Percentiles rank a stretch among this genome's conserved stretches.
These are phyloP conservation scores for Candida patagonica DNA, from an alignment of 805 yeast species.

Conservation along the genomic window DNA sequence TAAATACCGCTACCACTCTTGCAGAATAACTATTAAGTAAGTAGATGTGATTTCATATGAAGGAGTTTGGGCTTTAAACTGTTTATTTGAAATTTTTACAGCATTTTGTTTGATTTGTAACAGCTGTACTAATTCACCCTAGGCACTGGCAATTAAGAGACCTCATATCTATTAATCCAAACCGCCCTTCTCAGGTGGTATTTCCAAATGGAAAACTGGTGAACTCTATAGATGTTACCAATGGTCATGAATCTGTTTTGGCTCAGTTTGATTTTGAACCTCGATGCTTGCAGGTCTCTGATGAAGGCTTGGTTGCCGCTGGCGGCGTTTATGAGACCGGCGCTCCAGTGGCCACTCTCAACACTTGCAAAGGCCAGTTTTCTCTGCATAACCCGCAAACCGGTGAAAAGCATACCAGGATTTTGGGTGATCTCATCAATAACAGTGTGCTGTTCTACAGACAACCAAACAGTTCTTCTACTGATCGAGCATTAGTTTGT, in stretches of 20 bases:
- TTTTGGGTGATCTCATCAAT: conserved; percentile 74
- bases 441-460: conserved; percentile 47
- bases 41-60: background rate
- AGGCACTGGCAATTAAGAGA: conserved; percentile 79
- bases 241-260: conserved; percentile 31
- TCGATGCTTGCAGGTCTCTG: conserved; percentile 53
- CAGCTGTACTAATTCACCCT: background rate
- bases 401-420: conserved; percentile 39
- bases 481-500: conserved; percentile 52
- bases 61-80: background rate
- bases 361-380: conserved; percentile 46
- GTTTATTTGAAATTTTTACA: background rate
- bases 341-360: conserved; percentile 22
- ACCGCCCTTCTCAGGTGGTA: conserved; percentile 32
- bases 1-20: background rate
- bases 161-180: conserved; percentile 43
- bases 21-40: conserved; percentile 2
- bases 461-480: conserved; percentile 20
- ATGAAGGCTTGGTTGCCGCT: conserved; percentile 40
- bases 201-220: conserved; percentile 53
- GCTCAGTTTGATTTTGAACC: conserved; percentile 56
- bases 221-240: conserved; percentile 34
- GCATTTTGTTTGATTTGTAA: too few relatives aligned
- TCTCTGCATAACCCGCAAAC: conserved; percentile 46
- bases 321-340: conserved; percentile 39